Evolutionary conservation across 2,329 filamentous ascomycete genomes (phyloP).

Genomic region (Ascocoryne sarcoides): DNA sequence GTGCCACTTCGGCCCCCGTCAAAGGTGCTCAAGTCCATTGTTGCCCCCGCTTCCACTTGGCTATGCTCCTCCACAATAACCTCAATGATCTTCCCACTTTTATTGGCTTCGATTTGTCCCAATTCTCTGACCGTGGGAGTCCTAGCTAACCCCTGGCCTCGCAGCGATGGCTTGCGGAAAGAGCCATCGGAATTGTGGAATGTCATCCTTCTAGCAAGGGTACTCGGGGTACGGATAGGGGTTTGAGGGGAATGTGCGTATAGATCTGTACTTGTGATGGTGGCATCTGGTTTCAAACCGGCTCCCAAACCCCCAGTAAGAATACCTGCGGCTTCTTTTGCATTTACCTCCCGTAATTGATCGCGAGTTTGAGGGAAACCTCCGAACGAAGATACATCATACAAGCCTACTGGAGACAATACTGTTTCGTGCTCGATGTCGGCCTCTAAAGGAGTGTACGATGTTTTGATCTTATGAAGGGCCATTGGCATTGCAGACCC

Average conservation of each 20-base stretch:
- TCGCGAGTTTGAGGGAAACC: slow-evolving; percentile 19
- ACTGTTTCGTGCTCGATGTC: slow-evolving; percentile 13
- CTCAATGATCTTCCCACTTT: slow-evolving; percentile 49
- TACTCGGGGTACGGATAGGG: slow-evolving; percentile 6
- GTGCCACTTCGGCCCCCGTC: slow-evolving; percentile 13
- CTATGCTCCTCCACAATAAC: slow-evolving; percentile 41
- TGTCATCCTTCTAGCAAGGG: slow-evolving; percentile 12
- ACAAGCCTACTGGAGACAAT: slow-evolving; percentile 11
- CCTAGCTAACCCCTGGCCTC: slow-evolving; percentile 20
- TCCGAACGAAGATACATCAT: slow-evolving; percentile 23
- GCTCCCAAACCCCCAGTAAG: slow-evolving; percentile 50
- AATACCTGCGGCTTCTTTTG: slow-evolving; percentile 41
- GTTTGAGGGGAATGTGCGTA: slow-evolving; percentile 27
- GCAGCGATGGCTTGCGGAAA: slow-evolving; percentile 16
- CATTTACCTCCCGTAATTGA: slow-evolving; percentile 18
- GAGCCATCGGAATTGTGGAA: slow-evolving; percentile 6
- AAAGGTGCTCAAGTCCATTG: slow-evolving; percentile 24
- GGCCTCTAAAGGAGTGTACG: slow-evolving; percentile 17
- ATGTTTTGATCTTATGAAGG: slow-evolving; percentile 10
- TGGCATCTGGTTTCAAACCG: slow-evolving; percentile 41
- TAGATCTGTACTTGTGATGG: slow-evolving; percentile 42
- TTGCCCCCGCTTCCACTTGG: slow-evolving; percentile 2
- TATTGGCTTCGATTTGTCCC: slow-evolving; percentile 51
- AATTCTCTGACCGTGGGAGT: slow-evolving; percentile 38
- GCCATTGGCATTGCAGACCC: slow-evolving; percentile 21